Evolutionary conservation across 139 green algal species (phyloP).

Genomic region (Coccomyxa sp.): DNA sequence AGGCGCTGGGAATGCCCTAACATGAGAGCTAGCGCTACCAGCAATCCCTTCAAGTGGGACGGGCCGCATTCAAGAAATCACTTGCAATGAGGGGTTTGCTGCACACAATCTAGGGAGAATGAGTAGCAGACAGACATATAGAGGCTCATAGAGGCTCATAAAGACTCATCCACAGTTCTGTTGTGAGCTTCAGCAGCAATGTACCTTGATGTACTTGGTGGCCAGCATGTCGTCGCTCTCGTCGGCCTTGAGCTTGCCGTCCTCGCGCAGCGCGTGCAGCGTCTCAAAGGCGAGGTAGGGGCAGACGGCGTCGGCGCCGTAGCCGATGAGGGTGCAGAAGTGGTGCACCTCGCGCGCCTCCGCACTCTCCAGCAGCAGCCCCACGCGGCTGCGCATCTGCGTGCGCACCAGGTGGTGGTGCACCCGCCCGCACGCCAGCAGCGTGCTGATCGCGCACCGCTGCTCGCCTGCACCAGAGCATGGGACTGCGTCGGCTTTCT

Average conservation of each 20-base stretch:
- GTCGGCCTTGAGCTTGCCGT: conserved; percentile 60
- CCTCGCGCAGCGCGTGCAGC: conserved; percentile 67
- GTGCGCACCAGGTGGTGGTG: conserved; percentile 82
- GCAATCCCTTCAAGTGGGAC: too few species aligned
- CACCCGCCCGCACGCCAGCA: conserved; percentile 84
- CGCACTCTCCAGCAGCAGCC: conserved; percentile 14
- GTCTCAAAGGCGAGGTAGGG: conserved; percentile 91
- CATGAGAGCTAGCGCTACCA: too few species aligned
- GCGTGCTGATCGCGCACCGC: conserved; percentile 71
- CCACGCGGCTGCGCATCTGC: conserved; percentile 22
- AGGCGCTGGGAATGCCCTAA: neutral
- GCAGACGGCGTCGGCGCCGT: conserved; percentile 90
- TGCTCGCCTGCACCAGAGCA: conserved; percentile 1
- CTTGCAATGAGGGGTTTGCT: too few species aligned
- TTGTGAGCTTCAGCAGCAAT: too few species aligned
- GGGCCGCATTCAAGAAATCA: too few species aligned
- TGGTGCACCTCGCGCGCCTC: conserved; percentile 69
- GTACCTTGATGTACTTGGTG: conserved; percentile 73
- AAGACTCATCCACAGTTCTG: too few species aligned
- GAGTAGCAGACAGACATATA: too few species aligned
- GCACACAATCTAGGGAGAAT: too few species aligned
- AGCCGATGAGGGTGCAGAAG: conserved; percentile 90
- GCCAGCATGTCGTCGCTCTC: conserved; percentile 49
- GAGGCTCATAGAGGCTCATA: too few species aligned
- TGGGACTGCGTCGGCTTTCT: too few species aligned